Percentiles rank a stretch among this genome's conserved stretches.
phyloP scores from a whole-genome alignment of 164 flowering plant genomes.

The Cinnamomum micranthum region DNA sequence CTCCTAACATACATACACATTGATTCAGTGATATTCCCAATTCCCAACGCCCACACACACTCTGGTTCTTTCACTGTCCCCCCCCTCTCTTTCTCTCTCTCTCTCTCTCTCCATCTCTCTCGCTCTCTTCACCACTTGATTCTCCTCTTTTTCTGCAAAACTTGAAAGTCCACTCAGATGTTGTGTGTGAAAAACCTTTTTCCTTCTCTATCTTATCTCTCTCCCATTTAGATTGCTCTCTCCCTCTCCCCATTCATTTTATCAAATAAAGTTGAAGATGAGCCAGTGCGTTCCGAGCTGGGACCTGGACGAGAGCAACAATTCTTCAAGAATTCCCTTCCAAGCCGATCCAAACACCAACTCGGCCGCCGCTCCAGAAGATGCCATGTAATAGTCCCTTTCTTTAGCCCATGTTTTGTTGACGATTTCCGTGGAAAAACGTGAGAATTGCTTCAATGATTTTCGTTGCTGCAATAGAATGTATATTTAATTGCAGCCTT shows the following conservation, averaged over 20 bases:
- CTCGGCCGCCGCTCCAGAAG: neutral
- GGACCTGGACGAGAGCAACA: slow-evolving; percentile 45
- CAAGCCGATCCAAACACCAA: slow-evolving; percentile 24
- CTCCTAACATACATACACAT: too few relatives aligned
- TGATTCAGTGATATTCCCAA: neutral
- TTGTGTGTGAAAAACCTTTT: too few relatives aligned
- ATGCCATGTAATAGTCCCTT: slow-evolving; percentile 1
- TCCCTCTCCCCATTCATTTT: neutral
- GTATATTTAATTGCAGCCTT: rapidly evolving
- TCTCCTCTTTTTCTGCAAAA: neutral
- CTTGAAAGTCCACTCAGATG: too few relatives aligned
- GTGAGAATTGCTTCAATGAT: too few relatives aligned
- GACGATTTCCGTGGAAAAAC: too few relatives aligned
- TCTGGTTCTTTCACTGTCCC: neutral
- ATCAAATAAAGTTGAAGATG: slow-evolving; percentile 27
- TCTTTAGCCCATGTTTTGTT: too few relatives aligned
- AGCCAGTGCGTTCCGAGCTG: slow-evolving; percentile 80
- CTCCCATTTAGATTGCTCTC: neutral
- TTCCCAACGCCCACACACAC: neutral
- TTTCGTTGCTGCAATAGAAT: too few relatives aligned
- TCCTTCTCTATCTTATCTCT: neutral
- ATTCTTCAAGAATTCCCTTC: slow-evolving; percentile 15
- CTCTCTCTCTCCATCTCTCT: neutral
- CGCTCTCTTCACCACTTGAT: neutral
- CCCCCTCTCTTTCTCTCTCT: neutral